Percentiles rank a stretch among this genome's conserved stretches.
These are phyloP conservation scores for Phytopythium aichiense DNA, from an alignment of 352 stramenopile species.

Conservation along the genomic window DNA sequence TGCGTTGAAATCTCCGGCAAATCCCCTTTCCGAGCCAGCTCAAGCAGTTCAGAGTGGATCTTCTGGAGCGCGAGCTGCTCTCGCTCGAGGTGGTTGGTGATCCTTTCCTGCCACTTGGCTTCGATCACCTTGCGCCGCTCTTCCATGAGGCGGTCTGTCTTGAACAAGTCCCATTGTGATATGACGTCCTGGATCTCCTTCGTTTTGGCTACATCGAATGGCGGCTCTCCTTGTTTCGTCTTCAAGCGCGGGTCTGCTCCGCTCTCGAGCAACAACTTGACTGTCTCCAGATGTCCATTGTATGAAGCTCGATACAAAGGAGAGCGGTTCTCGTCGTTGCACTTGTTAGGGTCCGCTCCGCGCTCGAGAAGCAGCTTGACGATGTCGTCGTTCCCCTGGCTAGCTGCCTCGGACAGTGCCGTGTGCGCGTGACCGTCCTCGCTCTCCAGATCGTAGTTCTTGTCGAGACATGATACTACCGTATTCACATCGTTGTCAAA, in stretches of 20 bases:
- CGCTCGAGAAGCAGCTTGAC: conserved; percentile 64
- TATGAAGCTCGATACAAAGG: conserved; percentile 83
- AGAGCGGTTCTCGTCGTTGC: conserved; percentile 81
- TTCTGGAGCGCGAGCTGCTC: conserved; percentile 80
- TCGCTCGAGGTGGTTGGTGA: conserved; percentile 82
- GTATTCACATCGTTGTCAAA: conserved; percentile 85
- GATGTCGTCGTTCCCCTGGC: conserved; percentile 74
- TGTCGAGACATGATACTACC: conserved; percentile 66
- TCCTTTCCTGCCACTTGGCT: conserved; percentile 77
- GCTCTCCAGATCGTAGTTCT: conserved; percentile 87
- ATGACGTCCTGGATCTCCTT: conserved; percentile 56
- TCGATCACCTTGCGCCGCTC: conserved; percentile 64
- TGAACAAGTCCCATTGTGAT: conserved; percentile 61
- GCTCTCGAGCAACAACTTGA: conserved; percentile 61
- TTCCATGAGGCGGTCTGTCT: conserved; percentile 66
- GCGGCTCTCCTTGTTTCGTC: conserved; percentile 71
- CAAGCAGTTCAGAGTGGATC: conserved; percentile 76
- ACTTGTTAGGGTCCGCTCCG: conserved; percentile 82
- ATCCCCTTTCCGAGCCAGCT: conserved; percentile 41
- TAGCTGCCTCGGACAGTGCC: conserved; percentile 80
- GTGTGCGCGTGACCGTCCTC: conserved; percentile 85
- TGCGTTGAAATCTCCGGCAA: conserved; percentile 41
- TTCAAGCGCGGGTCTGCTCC: conserved; percentile 70
- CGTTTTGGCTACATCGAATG: conserved; percentile 86
- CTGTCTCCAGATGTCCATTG: conserved; percentile 76